A percentile compares a stretch with the other conserved stretches of the same genome.
Evolutionary conservation across 441 rosid species (phyloP).

Genomic region (Eutrema salsugineum): DNA sequence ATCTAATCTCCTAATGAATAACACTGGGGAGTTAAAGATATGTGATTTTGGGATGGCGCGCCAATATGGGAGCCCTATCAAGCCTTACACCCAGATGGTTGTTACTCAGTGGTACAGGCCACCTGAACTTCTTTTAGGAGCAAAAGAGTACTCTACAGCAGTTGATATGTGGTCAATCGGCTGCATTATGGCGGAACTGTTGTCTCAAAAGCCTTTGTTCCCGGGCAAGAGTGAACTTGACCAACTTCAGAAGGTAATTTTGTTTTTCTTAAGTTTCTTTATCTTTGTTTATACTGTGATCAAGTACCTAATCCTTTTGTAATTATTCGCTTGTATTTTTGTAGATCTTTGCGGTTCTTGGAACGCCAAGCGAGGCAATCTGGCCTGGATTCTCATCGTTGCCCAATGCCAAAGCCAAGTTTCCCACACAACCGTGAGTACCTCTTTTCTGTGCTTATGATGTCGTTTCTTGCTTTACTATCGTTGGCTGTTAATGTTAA

Average conservation of each 20-base stretch:
- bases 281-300: not conserved
- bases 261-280: not conserved
- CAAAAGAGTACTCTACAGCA: conserved; percentile 71
- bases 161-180: conserved; percentile 95
- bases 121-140: conserved; percentile 77
- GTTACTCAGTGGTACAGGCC: conserved; percentile 77
- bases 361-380: conserved; percentile 56
- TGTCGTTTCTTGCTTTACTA: not conserved
- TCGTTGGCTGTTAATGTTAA: not conserved
- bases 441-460: not conserved
- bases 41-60: conserved; percentile 90
- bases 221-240: conserved; percentile 61
- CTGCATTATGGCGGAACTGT: conserved; percentile 84
- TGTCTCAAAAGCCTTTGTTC: conserved; percentile 67
- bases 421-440: conserved; percentile 56
- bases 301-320: not conserved
- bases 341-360: conserved; percentile 71
- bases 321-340: not conserved
- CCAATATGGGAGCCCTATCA: conserved; percentile 69
- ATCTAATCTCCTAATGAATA: conserved; percentile 73
- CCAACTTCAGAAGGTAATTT: conserved; percentile 60
- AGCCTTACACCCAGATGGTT: conserved; percentile 72
- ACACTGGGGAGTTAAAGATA: conserved; percentile 64
- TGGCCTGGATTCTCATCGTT: conserved; percentile 72
- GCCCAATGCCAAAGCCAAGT: conserved; percentile 63